These are phyloP conservation scores for Coemansia sp. DNA, from an alignment of 192 early-diverging fungal genomes.

Conservation along the genomic window DNA sequence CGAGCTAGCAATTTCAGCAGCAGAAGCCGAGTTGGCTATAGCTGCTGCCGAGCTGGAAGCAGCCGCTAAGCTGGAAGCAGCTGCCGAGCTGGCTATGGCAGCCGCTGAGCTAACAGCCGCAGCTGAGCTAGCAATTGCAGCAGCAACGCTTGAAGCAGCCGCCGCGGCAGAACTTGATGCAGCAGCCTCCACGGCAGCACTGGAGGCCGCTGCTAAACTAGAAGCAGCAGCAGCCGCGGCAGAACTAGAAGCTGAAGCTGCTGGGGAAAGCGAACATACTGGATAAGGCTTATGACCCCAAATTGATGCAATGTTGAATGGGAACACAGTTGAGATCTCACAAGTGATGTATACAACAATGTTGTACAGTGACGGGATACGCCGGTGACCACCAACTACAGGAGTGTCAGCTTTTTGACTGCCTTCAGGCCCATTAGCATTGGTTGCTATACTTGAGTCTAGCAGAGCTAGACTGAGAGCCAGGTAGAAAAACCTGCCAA, in stretches of 20 bases:
- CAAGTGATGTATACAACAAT: slow-evolving; percentile 33
- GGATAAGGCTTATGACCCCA: neutral
- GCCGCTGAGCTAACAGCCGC: slow-evolving; percentile 1
- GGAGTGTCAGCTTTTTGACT: neutral
- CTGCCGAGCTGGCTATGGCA: neutral
- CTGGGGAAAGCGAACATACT: neutral
- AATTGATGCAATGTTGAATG: slow-evolving; percentile 10
- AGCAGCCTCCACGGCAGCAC: neutral
- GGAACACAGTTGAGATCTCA: slow-evolving; percentile 10
- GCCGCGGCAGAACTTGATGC: neutral
- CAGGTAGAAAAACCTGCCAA: slow-evolving; percentile 22
- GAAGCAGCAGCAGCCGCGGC: neutral
- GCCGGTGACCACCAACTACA: neutral
- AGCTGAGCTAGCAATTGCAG: slow-evolving; percentile 1
- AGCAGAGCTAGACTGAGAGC: slow-evolving; percentile 22
- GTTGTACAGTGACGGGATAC: slow-evolving; percentile 14
- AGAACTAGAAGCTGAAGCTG: neutral
- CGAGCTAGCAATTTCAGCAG: slow-evolving; percentile 1
- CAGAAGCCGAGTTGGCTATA: neutral
- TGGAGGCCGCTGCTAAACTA: neutral
- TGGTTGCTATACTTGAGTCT: slow-evolving; percentile 16
- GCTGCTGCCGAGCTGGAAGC: neutral
- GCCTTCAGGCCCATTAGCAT: neutral
- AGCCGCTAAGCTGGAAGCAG: neutral
- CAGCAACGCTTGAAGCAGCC: neutral